phyloP scores from a whole-genome alignment of 805 yeast genomes.

The Kregervanrija fluxuum region DNA sequence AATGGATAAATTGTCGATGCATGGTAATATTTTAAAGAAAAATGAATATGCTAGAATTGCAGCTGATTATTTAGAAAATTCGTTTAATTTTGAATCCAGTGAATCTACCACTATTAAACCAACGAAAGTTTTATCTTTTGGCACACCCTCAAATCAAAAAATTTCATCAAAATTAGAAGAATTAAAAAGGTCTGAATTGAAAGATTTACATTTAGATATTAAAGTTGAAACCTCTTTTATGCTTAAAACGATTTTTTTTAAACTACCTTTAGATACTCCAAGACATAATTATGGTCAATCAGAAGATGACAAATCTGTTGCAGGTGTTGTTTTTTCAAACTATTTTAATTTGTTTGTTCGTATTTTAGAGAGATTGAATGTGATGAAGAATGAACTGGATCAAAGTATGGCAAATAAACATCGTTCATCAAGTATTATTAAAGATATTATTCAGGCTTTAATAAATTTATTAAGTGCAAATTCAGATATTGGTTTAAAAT shows the following conservation, averaged over 20 bases:
- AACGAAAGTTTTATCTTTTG: slow-evolving; percentile 2
- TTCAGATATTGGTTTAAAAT: slow-evolving; percentile 67
- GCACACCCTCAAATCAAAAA: slow-evolving; percentile 1
- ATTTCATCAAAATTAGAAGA: slow-evolving; percentile 11
- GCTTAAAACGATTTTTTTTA: slow-evolving; percentile 45
- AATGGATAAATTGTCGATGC: slow-evolving; percentile 23
- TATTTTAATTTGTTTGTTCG: slow-evolving; percentile 58
- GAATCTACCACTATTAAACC: neutral
- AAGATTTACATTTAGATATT: slow-evolving; percentile 25
- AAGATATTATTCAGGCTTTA: slow-evolving; percentile 56
- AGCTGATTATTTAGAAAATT: slow-evolving; percentile 28
- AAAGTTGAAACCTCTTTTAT: slow-evolving; percentile 50
- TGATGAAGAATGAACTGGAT: slow-evolving; percentile 5
- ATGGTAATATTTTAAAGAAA: slow-evolving; percentile 23
- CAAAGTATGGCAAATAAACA: slow-evolving; percentile 31
- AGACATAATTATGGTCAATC: slow-evolving; percentile 31
- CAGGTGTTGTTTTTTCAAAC: slow-evolving; percentile 56
- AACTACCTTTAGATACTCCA: slow-evolving; percentile 56
- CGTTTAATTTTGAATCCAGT: slow-evolving; percentile 17
- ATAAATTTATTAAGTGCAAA: slow-evolving; percentile 67
- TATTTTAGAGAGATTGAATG: slow-evolving; percentile 40
- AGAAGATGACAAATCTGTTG: slow-evolving; percentile 19
- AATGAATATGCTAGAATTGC: slow-evolving; percentile 28
- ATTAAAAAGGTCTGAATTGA: slow-evolving; percentile 17
- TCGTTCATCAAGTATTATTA: slow-evolving; percentile 49